Evolutionary conservation across 352 stramenopile genomes (phyloP).

Genomic region (Phytophthora palmivora): DNA sequence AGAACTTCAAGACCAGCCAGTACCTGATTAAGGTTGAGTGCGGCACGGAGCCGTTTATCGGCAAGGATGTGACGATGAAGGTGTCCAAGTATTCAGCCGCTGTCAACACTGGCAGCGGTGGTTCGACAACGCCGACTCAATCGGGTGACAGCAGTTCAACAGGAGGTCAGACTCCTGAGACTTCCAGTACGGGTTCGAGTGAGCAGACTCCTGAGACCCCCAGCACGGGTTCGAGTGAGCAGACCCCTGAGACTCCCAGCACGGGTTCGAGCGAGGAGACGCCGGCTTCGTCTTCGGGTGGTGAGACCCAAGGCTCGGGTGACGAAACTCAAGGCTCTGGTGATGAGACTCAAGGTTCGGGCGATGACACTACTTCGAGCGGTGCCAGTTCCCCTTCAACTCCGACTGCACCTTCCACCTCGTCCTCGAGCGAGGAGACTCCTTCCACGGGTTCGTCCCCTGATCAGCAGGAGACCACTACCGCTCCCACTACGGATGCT

Average conservation of each 20-base stretch:
- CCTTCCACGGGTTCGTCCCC: conserved; percentile 10
- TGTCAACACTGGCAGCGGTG: conserved; percentile 27
- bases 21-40: conserved; percentile 51
- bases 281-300: background rate
- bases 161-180: conserved; percentile 9
- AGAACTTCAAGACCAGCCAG: conserved; percentile 41
- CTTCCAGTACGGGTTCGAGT: conserved; percentile 16
- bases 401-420: conserved; percentile 3
- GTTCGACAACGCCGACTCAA: conserved; percentile 11
- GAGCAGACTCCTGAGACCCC: conserved; percentile 4
- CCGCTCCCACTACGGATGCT: background rate
- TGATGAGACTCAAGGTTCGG: conserved; percentile 2
- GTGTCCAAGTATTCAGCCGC: conserved; percentile 44
- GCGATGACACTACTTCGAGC: background rate
- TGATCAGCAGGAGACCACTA: conserved; percentile 2
- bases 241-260: conserved; percentile 1
- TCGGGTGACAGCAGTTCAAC: conserved; percentile 25
- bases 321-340: conserved; percentile 2
- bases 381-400: background rate
- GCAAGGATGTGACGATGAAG: conserved; percentile 32
- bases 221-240: conserved; percentile 8
- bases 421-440: conserved; percentile 14
- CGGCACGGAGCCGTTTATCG: conserved; percentile 47
- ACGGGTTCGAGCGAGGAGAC: conserved; percentile 10
- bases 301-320: background rate